A percentile compares a stretch with the other conserved stretches of the same genome.
phyloP scores from a whole-genome alignment of 352 stramenopile species.

The Globisporangium spiculum region DNA sequence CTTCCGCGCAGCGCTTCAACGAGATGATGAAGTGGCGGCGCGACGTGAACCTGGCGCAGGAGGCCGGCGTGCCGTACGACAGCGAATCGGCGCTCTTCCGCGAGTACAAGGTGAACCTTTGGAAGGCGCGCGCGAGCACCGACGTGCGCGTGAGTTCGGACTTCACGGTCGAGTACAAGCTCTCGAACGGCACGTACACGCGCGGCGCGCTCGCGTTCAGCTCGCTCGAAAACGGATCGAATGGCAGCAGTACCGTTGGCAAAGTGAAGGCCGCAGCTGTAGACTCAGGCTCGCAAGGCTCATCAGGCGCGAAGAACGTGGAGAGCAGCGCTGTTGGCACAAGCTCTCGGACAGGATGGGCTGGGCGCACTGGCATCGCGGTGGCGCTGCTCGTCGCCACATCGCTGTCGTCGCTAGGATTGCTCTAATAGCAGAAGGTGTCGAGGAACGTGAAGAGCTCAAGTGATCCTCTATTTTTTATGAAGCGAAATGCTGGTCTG shows the following conservation, averaged over 20 bases:
- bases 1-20: conserved; percentile 40
- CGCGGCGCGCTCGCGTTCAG: conserved; percentile 21
- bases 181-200: conserved; percentile 21
- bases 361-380: not conserved
- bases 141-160: conserved; percentile 33
- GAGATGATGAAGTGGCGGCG: conserved; percentile 53
- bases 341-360: not conserved
- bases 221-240: conserved; percentile 14
- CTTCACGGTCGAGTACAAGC: conserved; percentile 42
- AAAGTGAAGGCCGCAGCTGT: conserved; percentile 14
- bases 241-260: conserved; percentile 16
- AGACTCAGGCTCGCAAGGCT: not conserved
- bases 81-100: conserved; percentile 41
- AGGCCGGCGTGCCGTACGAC: conserved; percentile 40
- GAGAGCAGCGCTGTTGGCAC: not conserved
- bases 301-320: not conserved
- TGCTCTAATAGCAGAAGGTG: not conserved
- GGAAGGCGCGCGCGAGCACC: conserved; percentile 28
- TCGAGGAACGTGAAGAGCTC: not conserved
- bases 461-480: not conserved
- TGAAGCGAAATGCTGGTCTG: not conserved
- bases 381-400: not conserved
- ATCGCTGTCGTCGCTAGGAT: not conserved
- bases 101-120: conserved; percentile 35
- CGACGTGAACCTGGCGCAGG: conserved; percentile 43